These are phyloP conservation scores for Candida maesae DNA, from an alignment of 805 yeast species.

Conservation along the genomic window DNA sequence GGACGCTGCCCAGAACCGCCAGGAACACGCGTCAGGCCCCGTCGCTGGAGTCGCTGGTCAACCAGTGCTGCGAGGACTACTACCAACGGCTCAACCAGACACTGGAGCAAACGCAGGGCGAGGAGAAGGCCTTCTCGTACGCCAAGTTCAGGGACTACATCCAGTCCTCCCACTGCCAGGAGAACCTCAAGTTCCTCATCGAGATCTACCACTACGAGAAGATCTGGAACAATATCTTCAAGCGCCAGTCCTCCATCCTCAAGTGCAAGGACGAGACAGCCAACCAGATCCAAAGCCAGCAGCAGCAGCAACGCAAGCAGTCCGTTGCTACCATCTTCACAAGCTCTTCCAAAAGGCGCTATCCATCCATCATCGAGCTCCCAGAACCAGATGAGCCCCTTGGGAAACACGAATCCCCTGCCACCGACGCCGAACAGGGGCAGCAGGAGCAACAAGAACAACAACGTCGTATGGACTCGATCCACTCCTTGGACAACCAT, in stretches of 20 bases:
- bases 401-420: too few species aligned
- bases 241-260: constrained; percentile 29
- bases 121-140: constrained; percentile 9
- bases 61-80: constrained; percentile 28
- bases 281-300: constrained; percentile 13
- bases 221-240: constrained; percentile 34
- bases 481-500: constrained; percentile 12
- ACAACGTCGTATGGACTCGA: constrained; percentile 8
- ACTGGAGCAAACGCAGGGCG: not conserved
- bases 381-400: constrained; percentile 13
- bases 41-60: constrained; percentile 26
- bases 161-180: constrained; percentile 40
- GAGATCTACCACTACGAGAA: constrained; percentile 45
- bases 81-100: constrained; percentile 9
- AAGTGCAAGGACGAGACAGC: constrained; percentile 27
- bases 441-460: too few species aligned
- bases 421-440: too few species aligned
- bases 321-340: constrained; percentile 23
- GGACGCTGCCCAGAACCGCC: too few species aligned
- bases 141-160: constrained; percentile 33
- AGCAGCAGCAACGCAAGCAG: constrained; percentile 16
- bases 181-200: constrained; percentile 41
- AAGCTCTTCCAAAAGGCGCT: constrained; percentile 17
- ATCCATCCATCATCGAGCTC: constrained; percentile 20
- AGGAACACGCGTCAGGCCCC: constrained; percentile 13